Evolutionary conservation across 345 rosid species (phyloP), one percentile per base, ranked within the genome.

Genomic region (Populus ilicifolia): DNA sequence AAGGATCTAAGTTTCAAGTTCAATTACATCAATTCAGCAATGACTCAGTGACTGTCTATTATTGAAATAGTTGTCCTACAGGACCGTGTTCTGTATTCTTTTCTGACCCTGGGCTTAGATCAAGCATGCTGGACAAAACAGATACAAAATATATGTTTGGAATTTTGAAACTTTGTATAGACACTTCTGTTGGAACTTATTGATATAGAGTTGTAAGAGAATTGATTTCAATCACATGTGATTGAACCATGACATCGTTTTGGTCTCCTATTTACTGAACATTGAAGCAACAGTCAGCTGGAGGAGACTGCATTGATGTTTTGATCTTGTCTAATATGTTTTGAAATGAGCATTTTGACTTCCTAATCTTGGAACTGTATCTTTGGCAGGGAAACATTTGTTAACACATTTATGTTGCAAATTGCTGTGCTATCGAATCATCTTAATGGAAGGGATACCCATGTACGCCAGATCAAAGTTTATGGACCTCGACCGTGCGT

Each of bases 391-490:
- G 95, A 92, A 84, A 88, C 97, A 38, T 94, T 94, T 77, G 96
- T 96, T 75, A 92, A 89, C 75, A 89, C 98, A 62, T 94, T 91
- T 64, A 92, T 96, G 95, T 69, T 92, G 78, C 99, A 94, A 87
- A 89, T 96, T 66, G 94, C 89, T 7, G 86, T 94, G 69, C 79
- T 92, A 75, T 92, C 97, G 10, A 94, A 92, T 86, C 96, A 90
- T 67, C 92, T 90, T n/a, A 91, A 91, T 9, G 97, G 98, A 78
- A 86, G 94, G 80, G 96, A 94, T 83, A 90, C 97, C 72, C 98
- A 92, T 83, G 81, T 92, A 35, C 93, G 93, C 56, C 98, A 94
- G 85, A 94, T 94, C 90, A 94, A 91, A 90, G 90, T 94, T 79
- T 92, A 92, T 48, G 96, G 94, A 38, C 96, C 98, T 81, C 87